Evolutionary conservation across 2,329 filamentous ascomycete genomes (phyloP).

Genomic region (Stagonosporopsis chrysanthemi): DNA sequence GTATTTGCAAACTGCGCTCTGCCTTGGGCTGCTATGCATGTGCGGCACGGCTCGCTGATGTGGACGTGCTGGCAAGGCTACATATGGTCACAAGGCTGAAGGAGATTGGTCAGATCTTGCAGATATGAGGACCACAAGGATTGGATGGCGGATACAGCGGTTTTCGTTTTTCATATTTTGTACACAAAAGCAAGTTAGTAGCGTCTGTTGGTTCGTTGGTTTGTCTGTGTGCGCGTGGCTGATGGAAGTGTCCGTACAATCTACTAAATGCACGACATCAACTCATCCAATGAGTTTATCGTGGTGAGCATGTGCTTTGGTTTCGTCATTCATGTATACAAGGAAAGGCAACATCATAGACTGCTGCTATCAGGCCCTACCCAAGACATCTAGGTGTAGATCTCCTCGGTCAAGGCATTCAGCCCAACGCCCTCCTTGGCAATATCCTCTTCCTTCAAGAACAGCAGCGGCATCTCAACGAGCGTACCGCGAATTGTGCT

Average conservation of each 20-base stretch:
- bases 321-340: background rate
- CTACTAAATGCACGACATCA: background rate
- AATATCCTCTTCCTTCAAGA: constrained; percentile 85
- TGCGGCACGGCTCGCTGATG: constrained; percentile 1
- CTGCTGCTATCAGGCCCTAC: background rate
- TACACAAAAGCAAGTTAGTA: background rate
- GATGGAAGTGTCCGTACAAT: background rate
- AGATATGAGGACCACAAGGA: background rate
- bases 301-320: background rate
- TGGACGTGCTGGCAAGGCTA: background rate
- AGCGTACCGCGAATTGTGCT: constrained; percentile 66
- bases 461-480: constrained; percentile 89
- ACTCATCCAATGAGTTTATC: too few relatives aligned
- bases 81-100: constrained; percentile 2
- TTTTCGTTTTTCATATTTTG: background rate
- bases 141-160: background rate
- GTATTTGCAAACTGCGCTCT: background rate
- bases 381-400: constrained; percentile 52
- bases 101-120: background rate
- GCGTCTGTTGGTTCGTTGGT: background rate
- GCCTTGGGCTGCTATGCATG: constrained; percentile 15
- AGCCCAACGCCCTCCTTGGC: constrained; percentile 77
- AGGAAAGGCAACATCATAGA: background rate
- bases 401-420: constrained; percentile 58
- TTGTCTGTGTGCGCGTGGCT: background rate